Evolutionary conservation across 1,139 yeast genomes (phyloP).

Genomic region (Eremothecium cymbalariae): DNA sequence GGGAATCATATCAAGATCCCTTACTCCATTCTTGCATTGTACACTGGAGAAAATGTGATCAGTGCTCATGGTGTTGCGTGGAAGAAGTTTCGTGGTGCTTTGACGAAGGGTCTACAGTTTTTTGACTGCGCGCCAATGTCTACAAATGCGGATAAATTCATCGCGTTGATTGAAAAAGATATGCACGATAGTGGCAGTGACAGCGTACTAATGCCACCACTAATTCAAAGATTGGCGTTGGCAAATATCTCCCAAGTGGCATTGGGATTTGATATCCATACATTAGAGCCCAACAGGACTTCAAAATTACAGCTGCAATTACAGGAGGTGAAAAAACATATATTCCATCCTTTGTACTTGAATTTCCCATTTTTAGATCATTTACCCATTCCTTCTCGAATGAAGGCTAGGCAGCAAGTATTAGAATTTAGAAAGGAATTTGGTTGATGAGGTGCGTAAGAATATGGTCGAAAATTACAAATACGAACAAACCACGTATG

Average conservation of each 20-base stretch:
- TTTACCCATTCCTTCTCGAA: slow-evolving; percentile 44
- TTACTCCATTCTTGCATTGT: slow-evolving; percentile 45
- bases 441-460: slow-evolving; percentile 30
- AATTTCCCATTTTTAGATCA: slow-evolving; percentile 48
- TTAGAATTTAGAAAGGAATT: slow-evolving; percentile 36
- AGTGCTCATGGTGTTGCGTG: slow-evolving; percentile 53
- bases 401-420: slow-evolving; percentile 40
- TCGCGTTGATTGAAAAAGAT: slow-evolving; percentile 21
- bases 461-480: slow-evolving; percentile 29
- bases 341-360: slow-evolving; percentile 48
- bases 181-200: slow-evolving; percentile 11
- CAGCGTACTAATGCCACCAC: slow-evolving; percentile 33
- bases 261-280: slow-evolving; percentile 43
- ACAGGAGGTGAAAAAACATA: slow-evolving; percentile 43
- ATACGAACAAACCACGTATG: slow-evolving; percentile 31
- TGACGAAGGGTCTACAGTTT: slow-evolving; percentile 46
- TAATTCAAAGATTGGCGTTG: slow-evolving; percentile 41
- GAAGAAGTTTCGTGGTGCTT: slow-evolving; percentile 41
- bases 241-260: slow-evolving; percentile 46
- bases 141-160: slow-evolving; percentile 33
- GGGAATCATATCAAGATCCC: slow-evolving; percentile 58
- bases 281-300: slow-evolving; percentile 29
- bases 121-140: slow-evolving; percentile 38
- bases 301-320: slow-evolving; percentile 36
- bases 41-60: slow-evolving; percentile 56